Conservation (phyloP, 2,329 filamentous ascomycete genomes). For the Talaromyces sp. region DNA sequence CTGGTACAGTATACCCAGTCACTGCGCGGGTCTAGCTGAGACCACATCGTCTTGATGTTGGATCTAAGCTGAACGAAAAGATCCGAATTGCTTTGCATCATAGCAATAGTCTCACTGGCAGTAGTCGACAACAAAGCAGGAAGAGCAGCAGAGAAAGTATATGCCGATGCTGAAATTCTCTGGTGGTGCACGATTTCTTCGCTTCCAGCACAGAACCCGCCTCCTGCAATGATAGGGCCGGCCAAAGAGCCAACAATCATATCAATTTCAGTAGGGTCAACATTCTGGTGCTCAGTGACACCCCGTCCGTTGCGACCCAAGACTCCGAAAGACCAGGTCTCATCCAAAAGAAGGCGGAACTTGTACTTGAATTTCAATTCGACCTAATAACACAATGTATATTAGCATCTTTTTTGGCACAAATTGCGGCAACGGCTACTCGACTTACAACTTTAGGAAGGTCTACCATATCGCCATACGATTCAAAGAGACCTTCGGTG, state of each 20-base stretch:
- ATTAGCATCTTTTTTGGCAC: not conserved
- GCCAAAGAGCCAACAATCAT: conserved; percentile 95
- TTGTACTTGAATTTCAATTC: conserved; percentile 96
- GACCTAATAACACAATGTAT: conserved; percentile 47
- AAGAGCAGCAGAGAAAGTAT: conserved; percentile 92
- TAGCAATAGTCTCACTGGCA: conserved; percentile 79
- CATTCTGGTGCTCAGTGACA: conserved; percentile 92
- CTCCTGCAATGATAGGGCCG: conserved; percentile 83
- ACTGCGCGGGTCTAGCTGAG: conserved; percentile 83
- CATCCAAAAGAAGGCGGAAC: conserved; percentile 94
- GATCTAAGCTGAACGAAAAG: conserved; percentile 74
- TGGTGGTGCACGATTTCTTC: conserved; percentile 94
- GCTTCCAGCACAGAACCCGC: conserved; percentile 90
- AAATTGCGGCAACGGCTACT: not conserved
- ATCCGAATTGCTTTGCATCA: conserved; percentile 83
- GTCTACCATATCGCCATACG: conserved; percentile 75
- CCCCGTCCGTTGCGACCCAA: conserved; percentile 86
- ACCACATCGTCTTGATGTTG: conserved; percentile 77
- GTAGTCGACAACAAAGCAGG: conserved; percentile 94
- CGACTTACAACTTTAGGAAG: conserved; percentile 72
- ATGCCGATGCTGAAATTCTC: conserved; percentile 84
- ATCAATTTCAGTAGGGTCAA: conserved; percentile 87
- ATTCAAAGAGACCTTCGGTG: conserved; percentile 91
- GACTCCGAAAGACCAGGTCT: conserved; percentile 96
- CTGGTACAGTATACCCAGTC: conserved; percentile 88